Evolutionary conservation across 176 grass and related monocot genomes (phyloP), one percentile per base, ranked within the genome.

Genomic region (Musa acuminata): DNA sequence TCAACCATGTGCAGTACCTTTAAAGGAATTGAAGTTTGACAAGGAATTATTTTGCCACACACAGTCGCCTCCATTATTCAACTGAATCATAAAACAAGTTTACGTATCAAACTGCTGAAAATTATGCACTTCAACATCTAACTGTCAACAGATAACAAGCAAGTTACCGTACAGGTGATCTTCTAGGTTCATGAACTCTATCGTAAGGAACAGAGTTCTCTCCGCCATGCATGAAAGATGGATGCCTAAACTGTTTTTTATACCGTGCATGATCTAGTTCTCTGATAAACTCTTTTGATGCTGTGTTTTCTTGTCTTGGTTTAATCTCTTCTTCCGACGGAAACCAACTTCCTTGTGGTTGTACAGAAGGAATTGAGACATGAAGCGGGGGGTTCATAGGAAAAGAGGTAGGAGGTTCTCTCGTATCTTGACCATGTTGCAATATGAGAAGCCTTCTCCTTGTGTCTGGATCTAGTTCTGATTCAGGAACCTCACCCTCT

Each of bases 401-500:
- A 81, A 82, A 49, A 23, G 78, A 67, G 48, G 80, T 80, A 55
- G 82, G 51, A 81, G 82, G 55, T 77, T 96, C 89, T 83, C 84
- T 85, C 51, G 78, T 86, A 72, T 96, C 89, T 83, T 96, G 92
- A 82, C 92, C 92, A 85, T 96, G 87, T 74, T 96, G 92, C 73
- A 96, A 89, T 77, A 96, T 96, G 64, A 96, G 86, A 80, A 96
- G 84, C 69, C 92, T 87, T 85, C 92, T 96, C 79, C 89, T 87
- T 20, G 85, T 92, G 76, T 97, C 85, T 69, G 89, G 93, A 79
- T 92, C 93, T 79, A 97, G 80, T 76, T 97, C 90, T 81, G 87
- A 92, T 72, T 97, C 87, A 63, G 87, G 85, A 82, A 92, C 90
- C 75, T 92, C 90, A 67, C 90, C 89, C 78, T 97, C 90, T 88